phyloP scores from a whole-genome alignment of 768 basidiomycete genomes.

The Boletus sensibilis region DNA sequence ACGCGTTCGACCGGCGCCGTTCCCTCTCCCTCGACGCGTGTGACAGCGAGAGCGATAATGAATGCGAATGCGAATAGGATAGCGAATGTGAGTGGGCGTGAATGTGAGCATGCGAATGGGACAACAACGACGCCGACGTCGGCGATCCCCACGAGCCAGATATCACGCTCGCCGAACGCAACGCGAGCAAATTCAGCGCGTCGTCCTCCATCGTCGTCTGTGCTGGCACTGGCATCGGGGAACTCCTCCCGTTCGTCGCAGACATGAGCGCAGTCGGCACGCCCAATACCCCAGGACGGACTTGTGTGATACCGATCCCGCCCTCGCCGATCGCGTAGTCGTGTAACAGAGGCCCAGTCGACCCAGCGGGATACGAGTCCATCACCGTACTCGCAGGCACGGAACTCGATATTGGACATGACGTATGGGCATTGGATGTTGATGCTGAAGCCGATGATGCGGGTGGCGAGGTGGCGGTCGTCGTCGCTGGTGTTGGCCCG shows the following conservation, averaged over 20 bases:
- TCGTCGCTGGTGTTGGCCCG: conserved; percentile 15
- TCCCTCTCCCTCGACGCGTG: not conserved
- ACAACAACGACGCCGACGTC: not conserved
- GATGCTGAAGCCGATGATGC: not conserved
- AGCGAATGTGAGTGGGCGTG: not conserved
- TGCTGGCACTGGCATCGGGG: conserved; percentile 3
- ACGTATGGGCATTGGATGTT: conserved; percentile 1
- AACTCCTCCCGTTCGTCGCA: not conserved
- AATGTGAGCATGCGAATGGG: not conserved
- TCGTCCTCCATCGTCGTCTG: conserved; percentile 22
- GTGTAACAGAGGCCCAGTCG: conserved; percentile 58
- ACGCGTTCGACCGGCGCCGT: conserved; percentile 17
- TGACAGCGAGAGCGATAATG: conserved; percentile 1
- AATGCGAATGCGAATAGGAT: conserved; percentile 7
- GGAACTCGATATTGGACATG: conserved; percentile 47
- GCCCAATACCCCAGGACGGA: conserved; percentile 56
- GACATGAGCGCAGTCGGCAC: conserved; percentile 21
- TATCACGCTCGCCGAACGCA: conserved; percentile 12
- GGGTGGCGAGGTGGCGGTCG: conserved; percentile 7
- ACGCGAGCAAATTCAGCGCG: conserved; percentile 27
- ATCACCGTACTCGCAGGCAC: conserved; percentile 40
- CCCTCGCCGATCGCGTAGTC: conserved; percentile 53
- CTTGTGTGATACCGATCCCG: conserved; percentile 47
- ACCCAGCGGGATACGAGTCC: not conserved
- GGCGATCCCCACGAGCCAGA: conserved; percentile 1